phyloP scores from a whole-genome alignment of 75 land plant species.

The Larix kaempferi region DNA sequence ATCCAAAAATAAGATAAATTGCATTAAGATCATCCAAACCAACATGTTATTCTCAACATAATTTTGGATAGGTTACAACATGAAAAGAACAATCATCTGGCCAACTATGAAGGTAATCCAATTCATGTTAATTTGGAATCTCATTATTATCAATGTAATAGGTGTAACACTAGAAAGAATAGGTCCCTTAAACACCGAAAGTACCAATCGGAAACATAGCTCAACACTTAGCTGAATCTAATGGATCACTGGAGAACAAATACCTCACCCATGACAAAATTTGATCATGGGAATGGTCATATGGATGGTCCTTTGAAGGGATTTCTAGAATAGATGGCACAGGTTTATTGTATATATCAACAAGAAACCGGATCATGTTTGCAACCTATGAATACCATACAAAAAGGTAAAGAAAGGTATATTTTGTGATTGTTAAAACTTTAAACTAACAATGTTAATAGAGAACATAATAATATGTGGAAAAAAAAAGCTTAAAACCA shows the following conservation, averaged over 20 bases:
- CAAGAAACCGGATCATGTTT: slow-evolving; percentile 86
- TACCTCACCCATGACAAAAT: slow-evolving; percentile 88
- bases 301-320: slow-evolving; percentile 95
- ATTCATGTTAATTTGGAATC: too few relatives aligned
- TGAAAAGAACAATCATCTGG: neutral
- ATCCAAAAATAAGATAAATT: too few relatives aligned
- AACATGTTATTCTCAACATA: neutral
- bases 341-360: slow-evolving; percentile 90
- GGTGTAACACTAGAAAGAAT: neutral
- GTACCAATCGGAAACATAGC: neutral
- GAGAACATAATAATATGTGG: neutral
- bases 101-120: too few relatives aligned
- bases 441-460: neutral
- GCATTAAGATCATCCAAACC: neutral
- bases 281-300: slow-evolving; percentile 89
- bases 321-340: slow-evolving; percentile 92
- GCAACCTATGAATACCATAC: slow-evolving; percentile 56
- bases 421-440: neutral
- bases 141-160: neutral
- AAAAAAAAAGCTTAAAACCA: neutral
- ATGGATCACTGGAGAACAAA: slow-evolving; percentile 77
- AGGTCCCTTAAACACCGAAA: neutral
- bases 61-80: neutral
- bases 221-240: slow-evolving; percentile 60
- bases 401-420: neutral